Evolutionary conservation across 192 early-diverging fungal genomes (phyloP).

Genomic region (Spizellomyces punctatus): DNA sequence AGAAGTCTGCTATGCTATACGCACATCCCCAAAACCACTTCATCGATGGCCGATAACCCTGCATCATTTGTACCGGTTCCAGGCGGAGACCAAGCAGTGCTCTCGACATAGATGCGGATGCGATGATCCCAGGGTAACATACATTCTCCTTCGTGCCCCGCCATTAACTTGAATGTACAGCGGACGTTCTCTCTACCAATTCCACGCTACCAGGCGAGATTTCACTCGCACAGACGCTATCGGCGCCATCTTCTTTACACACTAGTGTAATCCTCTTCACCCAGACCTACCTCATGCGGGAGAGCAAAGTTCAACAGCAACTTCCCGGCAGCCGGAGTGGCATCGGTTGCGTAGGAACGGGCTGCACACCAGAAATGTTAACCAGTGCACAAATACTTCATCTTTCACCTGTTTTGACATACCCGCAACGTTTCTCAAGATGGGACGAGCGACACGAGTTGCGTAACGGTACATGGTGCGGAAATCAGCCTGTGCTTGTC

Average conservation of each 20-base stretch:
- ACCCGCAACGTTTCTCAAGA: neutral
- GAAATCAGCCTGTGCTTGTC: neutral
- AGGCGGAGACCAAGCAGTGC: no score
- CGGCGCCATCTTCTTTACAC: neutral
- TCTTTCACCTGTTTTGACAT: neutral
- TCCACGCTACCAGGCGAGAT: neutral
- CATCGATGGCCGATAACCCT: no score
- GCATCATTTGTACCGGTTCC: no score
- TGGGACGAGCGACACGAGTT: slow-evolving; percentile 11
- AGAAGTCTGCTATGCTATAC: neutral
- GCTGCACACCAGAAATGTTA: slow-evolving; percentile 16
- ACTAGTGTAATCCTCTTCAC: neutral
- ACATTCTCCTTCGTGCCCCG: no score
- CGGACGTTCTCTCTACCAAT: neutral
- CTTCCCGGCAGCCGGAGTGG: slow-evolving; percentile 65
- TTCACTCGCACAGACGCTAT: slow-evolving; percentile 1
- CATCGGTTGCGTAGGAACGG: slow-evolving; percentile 84
- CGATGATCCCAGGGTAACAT: no score
- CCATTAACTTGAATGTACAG: neutral
- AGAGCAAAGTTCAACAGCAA: slow-evolving; percentile 86
- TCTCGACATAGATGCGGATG: no score
- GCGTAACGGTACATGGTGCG: slow-evolving; percentile 24
- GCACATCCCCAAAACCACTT: neutral
- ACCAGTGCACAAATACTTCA: neutral
- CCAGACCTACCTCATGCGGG: slow-evolving; percentile 76